phyloP scores from a whole-genome alignment of 2,329 filamentous ascomycete genomes.

The Rasamsonia emersonii region DNA sequence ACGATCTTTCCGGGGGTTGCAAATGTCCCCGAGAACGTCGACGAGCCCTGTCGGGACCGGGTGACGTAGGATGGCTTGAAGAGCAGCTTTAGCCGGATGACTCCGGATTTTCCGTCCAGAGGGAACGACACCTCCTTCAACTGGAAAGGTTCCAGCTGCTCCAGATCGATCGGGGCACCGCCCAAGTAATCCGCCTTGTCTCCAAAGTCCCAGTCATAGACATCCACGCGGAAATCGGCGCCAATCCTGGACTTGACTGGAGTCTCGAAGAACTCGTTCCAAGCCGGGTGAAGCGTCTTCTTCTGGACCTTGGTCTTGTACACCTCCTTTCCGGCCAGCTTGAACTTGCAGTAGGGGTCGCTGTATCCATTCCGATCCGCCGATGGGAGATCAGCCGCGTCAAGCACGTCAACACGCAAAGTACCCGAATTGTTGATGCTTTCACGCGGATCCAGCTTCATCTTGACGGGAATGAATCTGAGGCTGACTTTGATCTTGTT shows the following conservation, averaged over 20 bases:
- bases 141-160: slow-evolving; percentile 75
- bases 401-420: slow-evolving; percentile 84
- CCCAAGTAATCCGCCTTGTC: slow-evolving; percentile 92
- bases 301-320: slow-evolving; percentile 95
- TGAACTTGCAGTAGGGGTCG: slow-evolving; percentile 93
- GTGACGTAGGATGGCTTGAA: slow-evolving; percentile 92
- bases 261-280: slow-evolving; percentile 94
- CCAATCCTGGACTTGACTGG: slow-evolving; percentile 74
- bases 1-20: slow-evolving; percentile 80
- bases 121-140: slow-evolving; percentile 64
- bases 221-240: slow-evolving; percentile 70
- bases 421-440: slow-evolving; percentile 99
- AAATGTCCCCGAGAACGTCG: slow-evolving; percentile 88
- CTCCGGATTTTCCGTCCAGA: slow-evolving; percentile 84
- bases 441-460: slow-evolving; percentile 87
- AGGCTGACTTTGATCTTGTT: slow-evolving; percentile 83
- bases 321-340: slow-evolving; percentile 77
- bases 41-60: slow-evolving; percentile 76
- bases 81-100: slow-evolving; percentile 70
- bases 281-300: slow-evolving; percentile 88
- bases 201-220: slow-evolving; percentile 95
- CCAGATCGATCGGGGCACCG: slow-evolving; percentile 63
- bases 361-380: slow-evolving; percentile 95
- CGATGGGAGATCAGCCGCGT: slow-evolving; percentile 78
- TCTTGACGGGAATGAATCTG: slow-evolving; percentile 89